Evolutionary conservation across 768 basidiomycete genomes (phyloP), one percentile per base, ranked within the genome.

Genomic region (Dacryopinax primogenitus): DNA sequence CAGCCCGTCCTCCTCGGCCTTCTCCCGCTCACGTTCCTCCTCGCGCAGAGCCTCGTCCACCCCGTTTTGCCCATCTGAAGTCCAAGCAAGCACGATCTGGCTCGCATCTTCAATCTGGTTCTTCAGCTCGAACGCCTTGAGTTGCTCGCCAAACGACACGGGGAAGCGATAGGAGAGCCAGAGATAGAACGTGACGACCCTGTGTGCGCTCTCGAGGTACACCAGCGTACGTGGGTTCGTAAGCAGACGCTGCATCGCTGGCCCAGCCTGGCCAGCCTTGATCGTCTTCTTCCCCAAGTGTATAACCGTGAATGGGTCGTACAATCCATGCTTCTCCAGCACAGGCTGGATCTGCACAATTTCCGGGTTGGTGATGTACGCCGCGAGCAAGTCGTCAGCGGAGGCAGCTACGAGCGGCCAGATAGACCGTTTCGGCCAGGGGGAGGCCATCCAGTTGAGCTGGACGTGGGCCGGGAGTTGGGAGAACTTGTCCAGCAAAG

Each of bases 141-240:
- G 72, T 33, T 80, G 76, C n/a, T 87, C 78, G 2, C 81, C 74
- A 73, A 88, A 97, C 7, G 84, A 78, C 63, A 90, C 78, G 0
- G 83, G 79, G 66, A 83, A 79, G 37, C 93, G 85, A 73, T 83
- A 85, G 21, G 80, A 78, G 68, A 93, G 78, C 95, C 95, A 99
- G 62, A 92, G 77, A 74, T 97, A 97, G 23, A 87, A 69, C 15
- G 86, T 84, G 32, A 91, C 70, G 33, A 83, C 76, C 70, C 86
- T 87, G 75, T 99, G 92, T 66, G 90, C 75, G 3, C 80, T 78
- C 74, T 97, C 94, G 51, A 97, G 73, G 15, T 63, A 64, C 12
- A 67, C 62, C 47, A 77, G 70, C n/a, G 66, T 66, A 6, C 66
- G 35, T 21, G 62, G 33, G 44, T 41, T 18, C 18, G 32, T 2